Base-by-base conservation (phyloP, 2,329 filamentous ascomycete genomes). In the Talaromyces sp. region DNA sequence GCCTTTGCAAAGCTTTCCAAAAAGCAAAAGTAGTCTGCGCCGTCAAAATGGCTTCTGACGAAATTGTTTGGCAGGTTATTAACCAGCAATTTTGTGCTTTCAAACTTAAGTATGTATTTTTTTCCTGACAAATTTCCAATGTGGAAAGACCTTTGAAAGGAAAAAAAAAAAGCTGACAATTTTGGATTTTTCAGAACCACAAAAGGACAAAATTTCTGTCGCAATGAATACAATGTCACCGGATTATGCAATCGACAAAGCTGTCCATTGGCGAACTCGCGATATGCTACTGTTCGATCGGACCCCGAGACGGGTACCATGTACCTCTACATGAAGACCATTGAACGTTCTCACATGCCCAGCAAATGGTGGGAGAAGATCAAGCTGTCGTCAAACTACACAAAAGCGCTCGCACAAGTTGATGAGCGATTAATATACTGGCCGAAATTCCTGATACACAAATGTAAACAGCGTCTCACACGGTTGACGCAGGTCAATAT, bases 11-110 rank as follows among this genome's bases (percentile, higher is more conserved):
- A 53, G 60, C 62, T 52, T 41, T 61, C 25, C 59, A 60, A 21
- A 58, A 58, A 51, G 56, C 28, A 39, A 33, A n/a, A 21, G 22
- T 17, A 41, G 5, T 21, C 3, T 33, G 7, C 33, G 19, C 21
- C 31, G 13, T 17, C 4, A 37, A 48, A 1, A 60, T 53, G 56
- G 65, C 89, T 59, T 95, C 91, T 63, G 93, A 97, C 80, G 93
- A 97, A 77, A 95, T 97, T 64, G 88, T 97, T 63, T 99, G 94
- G 94, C 87, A 92, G 73, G 89, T 97, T 59, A 96, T 97, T 66
- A 95, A 96, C 76, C 89, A 94, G 76, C 89, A 93, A 71, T 95
- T 94, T 73, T 97, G 94, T 79, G 87, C 89, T 53, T 97, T 92
- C 81, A 97, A 97, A 73, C 81, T 97, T 65, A 96, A 96, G 85